phyloP scores from a whole-genome alignment of 1,284 basidiomycete genomes.

The Naganishia sp. region DNA sequence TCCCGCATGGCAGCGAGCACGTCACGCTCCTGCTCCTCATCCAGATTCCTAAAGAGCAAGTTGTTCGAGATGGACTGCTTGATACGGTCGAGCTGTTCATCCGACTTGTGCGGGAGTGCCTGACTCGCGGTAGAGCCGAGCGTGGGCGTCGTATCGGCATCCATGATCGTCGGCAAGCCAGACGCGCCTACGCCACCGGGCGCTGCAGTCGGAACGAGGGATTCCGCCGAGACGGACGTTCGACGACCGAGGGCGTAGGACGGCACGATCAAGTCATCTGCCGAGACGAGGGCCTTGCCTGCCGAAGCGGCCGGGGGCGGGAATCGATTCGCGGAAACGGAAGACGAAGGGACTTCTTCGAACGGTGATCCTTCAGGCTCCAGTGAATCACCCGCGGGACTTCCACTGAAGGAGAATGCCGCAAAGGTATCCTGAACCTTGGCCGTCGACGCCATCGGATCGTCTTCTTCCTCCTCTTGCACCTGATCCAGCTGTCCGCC shows the following conservation, averaged over 20 bases:
- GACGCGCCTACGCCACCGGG: neutral
- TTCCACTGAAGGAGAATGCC: conserved; percentile 30
- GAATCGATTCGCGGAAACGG: conserved; percentile 55
- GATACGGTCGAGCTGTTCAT: conserved; percentile 84
- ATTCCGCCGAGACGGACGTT: conserved; percentile 96
- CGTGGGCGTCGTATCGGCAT: conserved; percentile 43
- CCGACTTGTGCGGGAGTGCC: conserved; percentile 72
- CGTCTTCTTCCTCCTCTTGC: conserved; percentile 19
- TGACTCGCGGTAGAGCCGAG: conserved; percentile 42
- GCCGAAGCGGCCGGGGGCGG: conserved; percentile 64
- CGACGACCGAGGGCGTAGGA: conserved; percentile 80
- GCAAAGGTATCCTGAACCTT: conserved; percentile 27
- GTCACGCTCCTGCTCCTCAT: conserved; percentile 91
- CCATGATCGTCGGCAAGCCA: conserved; percentile 1
- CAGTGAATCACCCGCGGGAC: conserved; percentile 15
- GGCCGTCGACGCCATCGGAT: conserved; percentile 5
- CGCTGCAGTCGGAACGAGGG: conserved; percentile 76
- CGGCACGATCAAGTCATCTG: conserved; percentile 49
- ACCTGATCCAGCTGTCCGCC: conserved; percentile 18
- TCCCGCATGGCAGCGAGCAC: conserved; percentile 97
- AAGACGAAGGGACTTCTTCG: conserved; percentile 34
- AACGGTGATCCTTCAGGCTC: conserved; percentile 44
- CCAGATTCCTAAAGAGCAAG: conserved; percentile 93
- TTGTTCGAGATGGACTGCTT: conserved; percentile 82
- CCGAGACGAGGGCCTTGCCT: conserved; percentile 35